Base-by-base conservation (phyloP, 768 basidiomycete species). In the Leucosporidium creatinivorum region DNA sequence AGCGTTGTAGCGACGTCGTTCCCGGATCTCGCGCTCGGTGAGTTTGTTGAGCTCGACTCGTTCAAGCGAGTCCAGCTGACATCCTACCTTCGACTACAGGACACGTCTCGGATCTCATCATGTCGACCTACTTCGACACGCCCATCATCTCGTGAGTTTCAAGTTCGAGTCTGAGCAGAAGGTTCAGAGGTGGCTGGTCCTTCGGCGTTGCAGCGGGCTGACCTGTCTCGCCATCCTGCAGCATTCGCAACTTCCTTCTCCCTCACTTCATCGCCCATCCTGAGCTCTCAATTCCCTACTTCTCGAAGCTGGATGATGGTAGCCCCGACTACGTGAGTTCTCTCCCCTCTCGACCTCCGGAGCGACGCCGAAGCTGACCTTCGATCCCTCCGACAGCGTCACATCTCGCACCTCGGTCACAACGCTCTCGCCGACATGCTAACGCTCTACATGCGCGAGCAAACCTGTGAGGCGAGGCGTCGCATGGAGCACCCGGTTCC, bases 231-330 rank as follows among this genome's bases (percentile, higher is more conserved):
- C 54, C 17, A n/a, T 55, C 31, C 23, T 28, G 36, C 63, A 74
- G 65, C 33, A 31, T 74, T n/a, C 58, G 71, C 33, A 74, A 74
- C 44, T 56, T 64, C 30, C 54, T 70, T 21, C 61, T 70, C 0
- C 73, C 73, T 0, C 54, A 67, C 21, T 31, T 66, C 47, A 48
- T 74, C 44, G 28, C 28, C 18, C 61, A 70, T 18, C 68, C 70
- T 2, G 62, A 72, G 8, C 33, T 39, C 17, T 57, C 63, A 23
- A 28, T 31, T 0, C 26, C 51, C 2, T 58, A 54, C 36, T 73
- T 69, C 48, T 30, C 60, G 12, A 31, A 62, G 25, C 33, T 56
- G 25, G 17, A 25, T 0, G 59, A 66, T 19, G 55, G 33, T 1
- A n/a, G 30, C 33, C 54, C 52, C 1, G 59, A 66, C n/a, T 28